Evolutionary conservation across 208 protist species (phyloP).

Genomic region (Angomonas ambiguus): DNA sequence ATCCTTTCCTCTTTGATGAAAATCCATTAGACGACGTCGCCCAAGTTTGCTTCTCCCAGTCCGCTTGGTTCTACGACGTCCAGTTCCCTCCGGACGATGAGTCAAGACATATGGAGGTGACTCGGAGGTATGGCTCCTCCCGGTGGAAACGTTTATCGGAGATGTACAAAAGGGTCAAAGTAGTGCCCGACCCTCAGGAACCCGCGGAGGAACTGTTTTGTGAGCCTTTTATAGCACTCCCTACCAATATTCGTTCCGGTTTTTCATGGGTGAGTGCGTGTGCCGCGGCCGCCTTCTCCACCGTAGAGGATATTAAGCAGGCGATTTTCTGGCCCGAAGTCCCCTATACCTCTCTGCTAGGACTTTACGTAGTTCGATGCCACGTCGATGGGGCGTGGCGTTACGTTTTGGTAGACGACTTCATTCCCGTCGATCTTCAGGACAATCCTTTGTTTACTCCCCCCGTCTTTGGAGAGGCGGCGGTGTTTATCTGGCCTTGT

Average conservation of each 20-base stretch:
- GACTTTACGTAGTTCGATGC: constrained; percentile 59
- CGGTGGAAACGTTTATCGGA: constrained; percentile 61
- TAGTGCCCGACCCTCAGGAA: constrained; percentile 27
- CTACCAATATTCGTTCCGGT: neutral
- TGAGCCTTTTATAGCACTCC: constrained; percentile 2
- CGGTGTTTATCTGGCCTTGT: constrained; percentile 61
- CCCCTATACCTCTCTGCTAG: neutral
- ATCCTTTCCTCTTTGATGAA: constrained; percentile 62
- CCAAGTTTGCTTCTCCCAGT: constrained; percentile 31
- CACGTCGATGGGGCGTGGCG: constrained; percentile 83
- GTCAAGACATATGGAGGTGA: constrained; percentile 29
- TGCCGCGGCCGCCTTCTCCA: constrained; percentile 48
- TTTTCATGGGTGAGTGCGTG: constrained; percentile 38
- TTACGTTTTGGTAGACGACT: constrained; percentile 84
- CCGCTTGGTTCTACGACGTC: constrained; percentile 61
- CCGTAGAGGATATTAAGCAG: constrained; percentile 23
- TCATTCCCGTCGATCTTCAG: constrained; percentile 64
- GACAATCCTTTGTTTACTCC: constrained; percentile 66
- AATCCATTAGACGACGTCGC: constrained; percentile 44
- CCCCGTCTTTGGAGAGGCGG: constrained; percentile 19
- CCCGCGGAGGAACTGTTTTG: neutral
- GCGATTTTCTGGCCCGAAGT: neutral
- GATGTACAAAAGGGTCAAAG: constrained; percentile 41
- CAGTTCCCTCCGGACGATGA: constrained; percentile 64
- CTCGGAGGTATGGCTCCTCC: constrained; percentile 36